Evolutionary conservation across 371 early-diverging fungal species (phyloP).

Genomic region (Mucor piriformis): DNA sequence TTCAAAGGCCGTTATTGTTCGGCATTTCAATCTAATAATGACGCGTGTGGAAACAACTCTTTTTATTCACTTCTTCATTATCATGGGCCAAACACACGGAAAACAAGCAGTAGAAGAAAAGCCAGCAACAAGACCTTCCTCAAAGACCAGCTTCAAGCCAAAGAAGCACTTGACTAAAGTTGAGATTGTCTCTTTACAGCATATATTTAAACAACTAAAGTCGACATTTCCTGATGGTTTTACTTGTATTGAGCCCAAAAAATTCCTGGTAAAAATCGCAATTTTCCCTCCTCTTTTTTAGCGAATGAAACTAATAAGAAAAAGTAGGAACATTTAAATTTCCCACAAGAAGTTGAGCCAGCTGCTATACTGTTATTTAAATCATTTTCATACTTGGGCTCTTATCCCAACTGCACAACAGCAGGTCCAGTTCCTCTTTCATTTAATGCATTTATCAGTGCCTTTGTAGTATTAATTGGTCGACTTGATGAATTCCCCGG

Average conservation of each 20-base stretch:
- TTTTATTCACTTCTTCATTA: too few relatives aligned
- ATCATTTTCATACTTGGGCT: constrained; percentile 49
- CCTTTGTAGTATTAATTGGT: constrained; percentile 42
- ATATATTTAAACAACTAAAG: constrained; percentile 39
- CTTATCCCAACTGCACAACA: constrained; percentile 32
- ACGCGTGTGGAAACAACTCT: too few relatives aligned
- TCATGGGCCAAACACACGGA: constrained; percentile 23
- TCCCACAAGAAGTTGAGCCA: constrained; percentile 41
- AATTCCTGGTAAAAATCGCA: constrained; percentile 41
- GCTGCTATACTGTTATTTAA: constrained; percentile 49
- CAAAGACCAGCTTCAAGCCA: constrained; percentile 18
- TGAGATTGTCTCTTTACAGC: constrained; percentile 38
- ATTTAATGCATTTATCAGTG: constrained; percentile 43
- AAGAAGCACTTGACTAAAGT: constrained; percentile 21
- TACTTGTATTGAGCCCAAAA: constrained; percentile 46
- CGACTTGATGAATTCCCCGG: constrained; percentile 16
- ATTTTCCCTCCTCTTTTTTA: not conserved
- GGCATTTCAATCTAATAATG: too few relatives aligned
- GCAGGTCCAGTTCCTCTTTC: constrained; percentile 23
- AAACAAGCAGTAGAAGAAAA: constrained; percentile 3
- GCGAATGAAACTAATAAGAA: not conserved
- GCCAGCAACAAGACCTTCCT: not conserved
- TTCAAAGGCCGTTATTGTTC: too few relatives aligned
- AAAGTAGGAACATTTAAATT: constrained; percentile 37
- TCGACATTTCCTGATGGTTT: constrained; percentile 35